These are phyloP conservation scores for Orbilia brochopaga DNA, from an alignment of 2,329 filamentous ascomycete species.

Conservation along the genomic window DNA sequence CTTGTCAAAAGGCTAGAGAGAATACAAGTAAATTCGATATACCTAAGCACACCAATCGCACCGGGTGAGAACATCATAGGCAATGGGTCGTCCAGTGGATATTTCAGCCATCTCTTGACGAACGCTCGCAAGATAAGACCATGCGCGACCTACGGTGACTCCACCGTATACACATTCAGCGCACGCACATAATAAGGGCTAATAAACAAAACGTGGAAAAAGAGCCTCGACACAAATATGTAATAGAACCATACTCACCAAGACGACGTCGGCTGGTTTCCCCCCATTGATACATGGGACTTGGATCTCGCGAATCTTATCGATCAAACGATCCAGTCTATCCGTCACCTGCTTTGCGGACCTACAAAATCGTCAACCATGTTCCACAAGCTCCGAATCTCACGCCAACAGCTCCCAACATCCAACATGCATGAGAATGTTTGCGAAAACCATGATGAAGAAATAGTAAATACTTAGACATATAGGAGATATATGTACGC, in stretches of 20 bases:
- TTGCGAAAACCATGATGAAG: slow-evolving; percentile 47
- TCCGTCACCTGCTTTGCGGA: slow-evolving; percentile 61
- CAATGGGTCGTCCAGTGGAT: slow-evolving; percentile 57
- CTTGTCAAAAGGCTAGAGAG: no score
- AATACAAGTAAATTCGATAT: neutral
- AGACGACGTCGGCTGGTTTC: slow-evolving; percentile 62
- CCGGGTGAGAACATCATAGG: slow-evolving; percentile 59
- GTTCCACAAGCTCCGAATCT: slow-evolving; percentile 10
- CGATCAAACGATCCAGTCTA: slow-evolving; percentile 63
- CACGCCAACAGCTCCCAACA: slow-evolving; percentile 11
- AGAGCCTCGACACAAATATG: no score
- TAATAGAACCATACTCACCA: slow-evolving; percentile 59
- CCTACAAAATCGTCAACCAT: slow-evolving; percentile 45
- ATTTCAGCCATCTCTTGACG: slow-evolving; percentile 65
- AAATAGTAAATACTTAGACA: neutral
- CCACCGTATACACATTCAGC: neutral
- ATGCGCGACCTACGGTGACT: slow-evolving; percentile 57
- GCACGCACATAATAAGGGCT: neutral
- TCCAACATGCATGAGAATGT: slow-evolving; percentile 1
- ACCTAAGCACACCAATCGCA: slow-evolving; percentile 57
- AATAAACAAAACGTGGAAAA: no score
- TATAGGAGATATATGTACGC: slow-evolving; percentile 9
- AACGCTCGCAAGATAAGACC: slow-evolving; percentile 65
- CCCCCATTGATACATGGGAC: slow-evolving; percentile 60
- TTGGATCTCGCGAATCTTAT: slow-evolving; percentile 62